Percentiles rank a stretch among this genome's conserved stretches.
Conservation (phyloP, 2,329 filamentous ascomycete genomes). For the Alternaria panax region DNA sequence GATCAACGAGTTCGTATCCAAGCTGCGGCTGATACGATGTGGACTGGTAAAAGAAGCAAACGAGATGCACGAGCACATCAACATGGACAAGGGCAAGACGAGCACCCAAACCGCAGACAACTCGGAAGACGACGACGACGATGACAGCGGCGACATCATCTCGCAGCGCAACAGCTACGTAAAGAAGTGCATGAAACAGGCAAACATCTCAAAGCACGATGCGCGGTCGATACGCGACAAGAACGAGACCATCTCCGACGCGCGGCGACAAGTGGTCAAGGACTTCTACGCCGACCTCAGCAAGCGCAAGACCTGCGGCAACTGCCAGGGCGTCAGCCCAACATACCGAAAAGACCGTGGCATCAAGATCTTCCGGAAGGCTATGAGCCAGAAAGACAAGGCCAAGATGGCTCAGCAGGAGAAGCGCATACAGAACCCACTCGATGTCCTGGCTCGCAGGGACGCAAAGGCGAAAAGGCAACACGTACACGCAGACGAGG, state of each 20-base stretch:
- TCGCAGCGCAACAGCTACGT: conserved; percentile 72
- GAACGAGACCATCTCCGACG: conserved; percentile 82
- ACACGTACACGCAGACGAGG: conserved; percentile 68
- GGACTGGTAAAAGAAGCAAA: conserved; percentile 76
- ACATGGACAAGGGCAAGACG: conserved; percentile 49
- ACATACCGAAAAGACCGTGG: conserved; percentile 87
- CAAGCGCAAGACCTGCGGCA: conserved; percentile 72
- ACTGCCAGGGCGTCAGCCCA: conserved; percentile 65
- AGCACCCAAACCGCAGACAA: conserved; percentile 56
- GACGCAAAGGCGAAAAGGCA: conserved; percentile 55
- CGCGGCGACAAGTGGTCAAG: conserved; percentile 77
- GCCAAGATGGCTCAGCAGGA: conserved; percentile 75
- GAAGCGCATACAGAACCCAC: conserved; percentile 73
- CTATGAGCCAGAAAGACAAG: conserved; percentile 76
- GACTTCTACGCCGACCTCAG: conserved; percentile 80
- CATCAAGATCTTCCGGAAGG: conserved; percentile 91
- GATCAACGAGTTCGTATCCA: conserved; percentile 81
- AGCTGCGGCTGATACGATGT: conserved; percentile 83
- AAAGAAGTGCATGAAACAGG: conserved; percentile 70
- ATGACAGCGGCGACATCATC: conserved; percentile 67
- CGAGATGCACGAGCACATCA: conserved; percentile 57
- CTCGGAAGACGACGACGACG: conserved; percentile 70
- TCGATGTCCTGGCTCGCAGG: conserved; percentile 65
- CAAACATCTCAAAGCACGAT: conserved; percentile 55
- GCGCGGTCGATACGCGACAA: conserved; percentile 66